Evolutionary conservation across 1,284 basidiomycete species (phyloP), one percentile per base, ranked within the genome.

Genomic region (Cutaneotrichosporon sp.): DNA sequence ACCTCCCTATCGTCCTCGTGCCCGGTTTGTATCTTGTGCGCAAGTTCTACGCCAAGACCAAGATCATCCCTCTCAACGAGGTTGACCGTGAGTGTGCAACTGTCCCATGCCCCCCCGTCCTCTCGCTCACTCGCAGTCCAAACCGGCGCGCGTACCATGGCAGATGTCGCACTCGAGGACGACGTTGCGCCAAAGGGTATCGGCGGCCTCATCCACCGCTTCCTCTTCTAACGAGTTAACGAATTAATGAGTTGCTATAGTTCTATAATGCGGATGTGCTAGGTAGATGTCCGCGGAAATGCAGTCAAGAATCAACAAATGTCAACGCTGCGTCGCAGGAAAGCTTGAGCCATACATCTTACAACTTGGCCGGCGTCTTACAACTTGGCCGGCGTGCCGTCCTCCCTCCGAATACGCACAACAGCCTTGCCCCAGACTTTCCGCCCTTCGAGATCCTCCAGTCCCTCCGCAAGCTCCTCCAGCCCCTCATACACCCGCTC

Each of bases 1-100:
- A 52, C 43, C 44, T 52, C 20, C 50, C 50, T 20, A 33, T 41
- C 29, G 24, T 52, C 6, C 44, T 52, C 11, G 38, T 39, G 8
- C 50, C 50, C 4, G 29, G 38, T 17, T 35, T 26, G 29, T 52
- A 52, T 25, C 17, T 31, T 17, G 44, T 22, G 11, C 44, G 38
- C 44, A 52, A 52, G 37, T 16, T 41, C 3, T 52, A 31, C 9
- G 25, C 49, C 25, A 41, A 41, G 38, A 41, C 38, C 38, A 25
- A 24, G 38, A 41, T 41, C 24, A 24, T 41, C 22, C 38, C 38
- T 4, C 20, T 41, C 24, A 12, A 16, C 20, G 38, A 41, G 38
- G 14, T 41, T 16, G 38, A 41, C 38, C 11, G 38, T 41, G 38
- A 2, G 38, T 41, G 4, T 4, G 6, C 22, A 4, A 6, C 6